These are phyloP conservation scores for Pythium aquatile DNA, from an alignment of 352 stramenopile genomes.

Conservation along the genomic window DNA sequence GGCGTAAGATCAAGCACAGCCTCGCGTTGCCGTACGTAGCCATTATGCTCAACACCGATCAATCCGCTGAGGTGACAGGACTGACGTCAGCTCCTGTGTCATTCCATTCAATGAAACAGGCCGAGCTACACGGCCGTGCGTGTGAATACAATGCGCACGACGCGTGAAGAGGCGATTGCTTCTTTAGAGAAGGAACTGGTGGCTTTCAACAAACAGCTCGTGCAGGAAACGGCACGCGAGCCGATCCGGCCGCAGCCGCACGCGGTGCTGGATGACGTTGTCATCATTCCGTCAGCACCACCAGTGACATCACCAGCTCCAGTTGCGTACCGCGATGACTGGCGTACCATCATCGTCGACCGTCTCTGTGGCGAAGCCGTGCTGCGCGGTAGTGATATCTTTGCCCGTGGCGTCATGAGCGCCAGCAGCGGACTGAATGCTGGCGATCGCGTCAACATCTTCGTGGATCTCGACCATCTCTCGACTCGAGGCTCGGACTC, in stretches of 20 bases:
- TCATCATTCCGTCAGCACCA: constrained; percentile 66
- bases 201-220: constrained; percentile 59
- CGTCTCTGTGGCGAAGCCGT: constrained; percentile 92
- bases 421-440: constrained; percentile 81
- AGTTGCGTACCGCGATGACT: constrained; percentile 27
- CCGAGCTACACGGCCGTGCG: constrained; percentile 74
- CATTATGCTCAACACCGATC: too few species aligned
- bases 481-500: constrained; percentile 69
- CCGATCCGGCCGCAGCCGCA: constrained; percentile 32
- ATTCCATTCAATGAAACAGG: constrained; percentile 24
- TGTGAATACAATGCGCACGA: constrained; percentile 71
- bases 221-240: constrained; percentile 33
- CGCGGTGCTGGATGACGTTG: constrained; percentile 47
- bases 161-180: constrained; percentile 50
- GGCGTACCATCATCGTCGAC: constrained; percentile 85
- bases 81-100: constrained; percentile 7
- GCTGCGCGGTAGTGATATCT: constrained; percentile 92
- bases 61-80: not conserved
- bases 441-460: constrained; percentile 81
- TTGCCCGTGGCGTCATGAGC: constrained; percentile 90
- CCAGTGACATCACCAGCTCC: constrained; percentile 26
- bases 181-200: constrained; percentile 43
- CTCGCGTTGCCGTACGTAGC: constrained; percentile 58
- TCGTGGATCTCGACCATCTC: constrained; percentile 82
- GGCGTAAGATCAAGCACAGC: constrained; percentile 69